Evolutionary conservation across 1,284 basidiomycete species (phyloP).

Genomic region (Apiotrichum sp.): DNA sequence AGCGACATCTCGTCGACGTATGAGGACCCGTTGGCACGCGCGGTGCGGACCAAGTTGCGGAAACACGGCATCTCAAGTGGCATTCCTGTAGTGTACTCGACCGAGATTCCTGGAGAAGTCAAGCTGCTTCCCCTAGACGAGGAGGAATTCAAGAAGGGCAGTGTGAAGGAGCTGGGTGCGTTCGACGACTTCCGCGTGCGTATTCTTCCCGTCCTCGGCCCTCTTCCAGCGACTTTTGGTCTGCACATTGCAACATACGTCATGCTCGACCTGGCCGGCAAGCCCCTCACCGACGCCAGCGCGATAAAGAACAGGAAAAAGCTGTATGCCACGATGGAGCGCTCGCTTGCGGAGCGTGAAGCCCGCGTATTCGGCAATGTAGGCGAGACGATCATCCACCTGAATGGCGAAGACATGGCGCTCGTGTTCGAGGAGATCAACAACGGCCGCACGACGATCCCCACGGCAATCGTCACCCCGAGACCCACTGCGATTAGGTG

Average conservation of each 20-base stretch:
- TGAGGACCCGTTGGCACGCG: constrained; percentile 90
- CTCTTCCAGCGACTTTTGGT: constrained; percentile 81
- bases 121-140: constrained; percentile 84
- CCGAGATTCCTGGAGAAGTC: constrained; percentile 79
- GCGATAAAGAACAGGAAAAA: constrained; percentile 78
- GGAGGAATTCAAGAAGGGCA: constrained; percentile 84
- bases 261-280: constrained; percentile 71
- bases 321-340: constrained; percentile 72
- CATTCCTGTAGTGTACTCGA: constrained; percentile 93
- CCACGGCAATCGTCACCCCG: constrained; percentile 65
- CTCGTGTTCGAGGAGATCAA: constrained; percentile 82
- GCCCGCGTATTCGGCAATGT: constrained; percentile 49
- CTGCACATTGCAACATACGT: constrained; percentile 81
- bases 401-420: constrained; percentile 73
- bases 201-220: constrained; percentile 49
- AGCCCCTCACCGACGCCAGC: constrained; percentile 71
- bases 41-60: constrained; percentile 75
- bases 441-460: constrained; percentile 69
- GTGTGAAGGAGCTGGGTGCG: constrained; percentile 81
- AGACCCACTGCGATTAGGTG: constrained; percentile 57
- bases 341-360: constrained; percentile 67
- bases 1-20: constrained; percentile 87
- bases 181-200: constrained; percentile 84
- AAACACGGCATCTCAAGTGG: constrained; percentile 62
- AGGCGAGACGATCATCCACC: constrained; percentile 47